Percentiles rank a stretch among this genome's conserved stretches.
Conservation (phyloP, 2,329 filamentous ascomycete genomes). For the Rutstroemia sydowiana region DNA sequence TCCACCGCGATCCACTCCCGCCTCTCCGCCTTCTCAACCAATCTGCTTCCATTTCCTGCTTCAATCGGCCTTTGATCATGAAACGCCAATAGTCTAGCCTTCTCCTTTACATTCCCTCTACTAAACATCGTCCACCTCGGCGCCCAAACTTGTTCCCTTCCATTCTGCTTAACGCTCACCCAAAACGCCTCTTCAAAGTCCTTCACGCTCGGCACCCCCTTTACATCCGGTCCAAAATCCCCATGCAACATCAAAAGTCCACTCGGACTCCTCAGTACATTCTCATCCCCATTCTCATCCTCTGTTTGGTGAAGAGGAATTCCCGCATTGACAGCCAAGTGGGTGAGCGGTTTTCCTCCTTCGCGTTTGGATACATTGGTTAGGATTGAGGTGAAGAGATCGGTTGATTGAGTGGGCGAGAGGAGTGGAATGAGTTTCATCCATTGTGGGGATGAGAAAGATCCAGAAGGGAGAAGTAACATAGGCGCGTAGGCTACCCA, state of each 20-base stretch:
- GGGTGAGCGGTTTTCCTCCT: conserved; percentile 40
- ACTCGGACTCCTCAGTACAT: conserved; percentile 60
- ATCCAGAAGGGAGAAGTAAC: conserved; percentile 51
- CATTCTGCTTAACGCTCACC: conserved; percentile 71
- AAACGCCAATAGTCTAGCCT: conserved; percentile 63
- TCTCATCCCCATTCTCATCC: conserved; percentile 6
- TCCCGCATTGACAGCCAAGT: conserved; percentile 54
- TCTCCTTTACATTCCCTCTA: conserved; percentile 83
- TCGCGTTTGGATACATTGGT: conserved; percentile 35
- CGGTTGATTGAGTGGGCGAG: background rate
- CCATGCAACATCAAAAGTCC: conserved; percentile 65
- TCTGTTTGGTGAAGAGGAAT: conserved; percentile 41
- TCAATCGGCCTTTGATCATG: conserved; percentile 17
- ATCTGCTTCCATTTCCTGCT: background rate
- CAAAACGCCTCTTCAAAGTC: conserved; percentile 69
- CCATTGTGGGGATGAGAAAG: conserved; percentile 40
- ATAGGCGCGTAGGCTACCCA: conserved; percentile 56
- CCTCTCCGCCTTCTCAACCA: conserved; percentile 4
- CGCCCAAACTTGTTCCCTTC: conserved; percentile 78
- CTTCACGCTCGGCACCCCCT: conserved; percentile 13
- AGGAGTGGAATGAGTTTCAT: conserved; percentile 8
- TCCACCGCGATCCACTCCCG: conserved; percentile 50
- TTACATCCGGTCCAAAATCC: conserved; percentile 55
- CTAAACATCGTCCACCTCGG: conserved; percentile 93
- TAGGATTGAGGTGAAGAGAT: conserved; percentile 46